A percentile compares a stretch with the other conserved stretches of the same genome.
These are phyloP conservation scores for Mercurialis annua DNA, from an alignment of 345 rosid species.

Conservation along the genomic window DNA sequence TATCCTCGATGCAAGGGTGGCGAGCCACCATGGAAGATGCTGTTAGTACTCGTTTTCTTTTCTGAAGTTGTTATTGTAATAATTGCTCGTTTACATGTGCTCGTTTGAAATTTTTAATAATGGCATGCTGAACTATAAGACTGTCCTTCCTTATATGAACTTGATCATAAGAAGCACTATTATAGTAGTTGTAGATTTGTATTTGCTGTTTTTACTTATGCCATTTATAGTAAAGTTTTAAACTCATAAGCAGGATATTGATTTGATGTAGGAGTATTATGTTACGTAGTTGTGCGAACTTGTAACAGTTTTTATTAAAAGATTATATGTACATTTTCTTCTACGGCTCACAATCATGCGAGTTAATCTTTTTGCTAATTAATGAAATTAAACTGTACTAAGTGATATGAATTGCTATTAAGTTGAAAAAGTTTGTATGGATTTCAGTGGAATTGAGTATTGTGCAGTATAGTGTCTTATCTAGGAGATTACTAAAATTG, in stretches of 20 bases:
- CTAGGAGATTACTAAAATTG: neutral
- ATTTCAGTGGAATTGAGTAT: neutral
- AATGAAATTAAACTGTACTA: neutral
- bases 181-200: neutral
- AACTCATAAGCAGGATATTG: neutral
- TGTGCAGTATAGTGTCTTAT: neutral
- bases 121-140: neutral
- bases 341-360: neutral
- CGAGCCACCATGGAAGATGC: constrained; percentile 99
- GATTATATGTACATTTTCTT: neutral
- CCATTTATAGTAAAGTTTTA: neutral
- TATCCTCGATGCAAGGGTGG: constrained; percentile 99
- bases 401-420: neutral
- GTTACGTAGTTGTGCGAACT: neutral
- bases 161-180: neutral
- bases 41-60: constrained; percentile 60
- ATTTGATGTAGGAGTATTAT: neutral
- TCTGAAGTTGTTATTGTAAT: neutral
- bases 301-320: neutral
- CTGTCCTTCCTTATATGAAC: neutral
- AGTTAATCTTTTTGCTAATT: no score
- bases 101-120: neutral
- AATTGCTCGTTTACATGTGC: neutral
- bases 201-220: neutral
- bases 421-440: neutral